phyloP scores from a whole-genome alignment of 2,329 filamentous ascomycete genomes.

The Diplodia sapinea region DNA sequence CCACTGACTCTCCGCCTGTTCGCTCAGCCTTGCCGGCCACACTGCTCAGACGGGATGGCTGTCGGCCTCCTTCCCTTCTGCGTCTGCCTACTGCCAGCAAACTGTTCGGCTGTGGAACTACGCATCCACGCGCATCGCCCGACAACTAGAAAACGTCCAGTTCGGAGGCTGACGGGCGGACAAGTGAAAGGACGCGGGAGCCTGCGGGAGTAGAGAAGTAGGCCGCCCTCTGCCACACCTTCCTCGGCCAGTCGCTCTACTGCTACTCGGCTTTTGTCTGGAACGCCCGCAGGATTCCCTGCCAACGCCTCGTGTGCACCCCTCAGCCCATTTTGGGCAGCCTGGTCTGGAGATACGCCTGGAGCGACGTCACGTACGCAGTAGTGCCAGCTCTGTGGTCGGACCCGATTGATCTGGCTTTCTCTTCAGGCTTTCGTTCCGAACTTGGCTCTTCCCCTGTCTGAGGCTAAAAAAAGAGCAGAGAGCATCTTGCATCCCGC shows the following conservation, averaged over 20 bases:
- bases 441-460: background rate
- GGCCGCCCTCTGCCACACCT: background rate
- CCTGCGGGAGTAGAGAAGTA: background rate
- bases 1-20: conserved; percentile 1
- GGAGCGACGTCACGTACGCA: conserved; percentile 8
- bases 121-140: background rate
- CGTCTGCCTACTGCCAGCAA: conserved; percentile 2
- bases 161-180: background rate
- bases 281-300: background rate
- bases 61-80: background rate
- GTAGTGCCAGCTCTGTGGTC: background rate
- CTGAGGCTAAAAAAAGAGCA: background rate
- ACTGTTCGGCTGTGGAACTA: background rate
- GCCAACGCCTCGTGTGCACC: background rate
- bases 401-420: background rate
- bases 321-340: background rate
- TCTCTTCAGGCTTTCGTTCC: background rate
- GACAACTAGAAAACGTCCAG: background rate
- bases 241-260: background rate
- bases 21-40: background rate
- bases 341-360: too few species aligned
- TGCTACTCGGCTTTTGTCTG: background rate
- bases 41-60: background rate
- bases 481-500: background rate
- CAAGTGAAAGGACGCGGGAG: background rate